Conservation (phyloP, 2,329 filamentous ascomycete species). For the Metarhizium album region DNA sequence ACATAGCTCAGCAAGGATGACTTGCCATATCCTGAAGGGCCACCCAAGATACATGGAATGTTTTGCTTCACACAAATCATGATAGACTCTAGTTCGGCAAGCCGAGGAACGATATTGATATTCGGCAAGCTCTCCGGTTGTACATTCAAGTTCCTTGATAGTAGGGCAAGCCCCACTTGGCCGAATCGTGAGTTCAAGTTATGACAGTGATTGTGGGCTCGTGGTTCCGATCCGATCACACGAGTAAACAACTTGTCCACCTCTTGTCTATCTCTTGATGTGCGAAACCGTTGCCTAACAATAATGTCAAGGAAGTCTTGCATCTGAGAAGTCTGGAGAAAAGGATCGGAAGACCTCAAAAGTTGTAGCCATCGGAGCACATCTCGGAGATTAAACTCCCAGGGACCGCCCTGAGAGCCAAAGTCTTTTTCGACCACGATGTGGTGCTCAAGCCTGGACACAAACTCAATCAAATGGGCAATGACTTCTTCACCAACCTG, state of each 20-base stretch:
- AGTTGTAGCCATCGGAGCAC: conserved; percentile 79
- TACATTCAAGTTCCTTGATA: conserved; percentile 46
- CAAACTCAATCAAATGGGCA: conserved; percentile 61
- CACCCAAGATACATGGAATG: conserved; percentile 82
- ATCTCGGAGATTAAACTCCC: conserved; percentile 93
- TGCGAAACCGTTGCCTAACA: conserved; percentile 81
- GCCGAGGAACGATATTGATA: conserved; percentile 41
- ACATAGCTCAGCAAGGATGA: conserved; percentile 69
- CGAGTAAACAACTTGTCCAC: conserved; percentile 55
- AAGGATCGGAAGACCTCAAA: conserved; percentile 35
- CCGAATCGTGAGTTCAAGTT: conserved; percentile 54
- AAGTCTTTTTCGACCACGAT: conserved; percentile 50
- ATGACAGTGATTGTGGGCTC: conserved; percentile 56
- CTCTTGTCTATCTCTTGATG: conserved; percentile 51
- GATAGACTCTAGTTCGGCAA: conserved; percentile 72
- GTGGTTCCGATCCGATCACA: conserved; percentile 46
- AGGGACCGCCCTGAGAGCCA: conserved; percentile 62
- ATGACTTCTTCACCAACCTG: conserved; percentile 48
- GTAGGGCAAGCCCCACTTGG: conserved; percentile 69
- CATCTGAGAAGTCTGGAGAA: conserved; percentile 49
- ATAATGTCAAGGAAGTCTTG: conserved; percentile 73
- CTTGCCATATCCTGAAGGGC: conserved; percentile 78
- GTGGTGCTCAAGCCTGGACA: conserved; percentile 66
- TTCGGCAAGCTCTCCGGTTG: conserved; percentile 41
- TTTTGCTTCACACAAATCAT: conserved; percentile 79